phyloP scores from a whole-genome alignment of 1,284 basidiomycete genomes.

The Puccinia novopanici region DNA sequence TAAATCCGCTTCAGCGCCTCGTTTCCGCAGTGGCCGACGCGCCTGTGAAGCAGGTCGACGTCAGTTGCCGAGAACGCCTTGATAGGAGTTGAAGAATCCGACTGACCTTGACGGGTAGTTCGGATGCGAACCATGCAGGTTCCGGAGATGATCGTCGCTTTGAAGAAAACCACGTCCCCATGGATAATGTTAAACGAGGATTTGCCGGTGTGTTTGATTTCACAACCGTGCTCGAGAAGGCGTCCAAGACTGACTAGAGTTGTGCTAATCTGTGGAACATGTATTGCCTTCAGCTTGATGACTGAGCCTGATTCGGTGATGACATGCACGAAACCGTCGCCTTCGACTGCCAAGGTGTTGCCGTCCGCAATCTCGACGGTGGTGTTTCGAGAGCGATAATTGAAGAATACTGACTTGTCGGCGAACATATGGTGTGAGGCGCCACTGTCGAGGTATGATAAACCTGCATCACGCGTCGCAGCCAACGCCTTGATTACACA shows the following conservation, averaged over 20 bases:
- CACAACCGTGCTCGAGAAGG: no score
- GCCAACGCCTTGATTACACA: no score
- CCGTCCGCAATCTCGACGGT: not conserved
- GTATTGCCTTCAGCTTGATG: not conserved
- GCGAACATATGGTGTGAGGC: slow-evolving; percentile 25
- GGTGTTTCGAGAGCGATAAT: not conserved
- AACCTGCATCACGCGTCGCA: no score
- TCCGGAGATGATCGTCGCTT: not conserved
- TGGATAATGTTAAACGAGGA: not conserved
- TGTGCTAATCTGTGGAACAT: no score
- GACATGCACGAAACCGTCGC: not conserved
- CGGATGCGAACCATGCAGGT: no score
- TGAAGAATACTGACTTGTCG: not conserved
- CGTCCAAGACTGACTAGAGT: no score
- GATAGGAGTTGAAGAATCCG: not conserved
- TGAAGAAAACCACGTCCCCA: not conserved
- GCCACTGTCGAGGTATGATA: no score
- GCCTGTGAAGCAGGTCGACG: not conserved
- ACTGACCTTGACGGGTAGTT: not conserved
- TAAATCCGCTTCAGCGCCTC: slow-evolving; percentile 2
- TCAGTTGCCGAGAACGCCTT: not conserved
- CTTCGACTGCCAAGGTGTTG: no score
- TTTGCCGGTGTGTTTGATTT: not conserved
- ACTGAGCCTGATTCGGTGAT: not conserved
- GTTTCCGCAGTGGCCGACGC: not conserved